phyloP scores from a whole-genome alignment of 257 asterid species.

The Scutellaria minor region DNA sequence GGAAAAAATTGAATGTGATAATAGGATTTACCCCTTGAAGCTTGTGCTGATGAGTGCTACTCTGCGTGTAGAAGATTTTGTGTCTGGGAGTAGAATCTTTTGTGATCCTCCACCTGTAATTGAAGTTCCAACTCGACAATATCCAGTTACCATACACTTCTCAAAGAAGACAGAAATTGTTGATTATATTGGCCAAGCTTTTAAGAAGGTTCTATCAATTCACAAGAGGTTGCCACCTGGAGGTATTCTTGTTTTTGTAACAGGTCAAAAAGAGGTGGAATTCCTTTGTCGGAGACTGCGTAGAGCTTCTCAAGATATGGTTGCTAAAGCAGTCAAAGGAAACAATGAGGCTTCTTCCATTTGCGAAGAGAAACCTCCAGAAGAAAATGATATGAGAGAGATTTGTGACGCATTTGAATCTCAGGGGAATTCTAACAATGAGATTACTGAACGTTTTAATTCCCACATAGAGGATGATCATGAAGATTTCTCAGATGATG shows the following conservation, averaged over 20 bases:
- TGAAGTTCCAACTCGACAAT: slow-evolving; percentile 91
- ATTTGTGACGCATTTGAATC: slow-evolving; percentile 79
- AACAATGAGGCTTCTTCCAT: slow-evolving; percentile 38
- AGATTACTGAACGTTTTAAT: slow-evolving; percentile 70
- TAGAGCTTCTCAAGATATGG: slow-evolving; percentile 60
- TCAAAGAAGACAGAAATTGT: slow-evolving; percentile 79
- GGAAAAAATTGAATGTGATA: slow-evolving; percentile 48
- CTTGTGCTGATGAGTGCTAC: slow-evolving; percentile 98
- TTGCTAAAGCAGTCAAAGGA: slow-evolving; percentile 40
- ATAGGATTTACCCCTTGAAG: slow-evolving; percentile 75
- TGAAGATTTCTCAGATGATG: slow-evolving; percentile 55
- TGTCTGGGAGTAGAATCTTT: slow-evolving; percentile 64
- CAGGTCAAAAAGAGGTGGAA: slow-evolving; percentile 95
- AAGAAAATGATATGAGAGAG: slow-evolving; percentile 64
- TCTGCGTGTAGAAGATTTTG: slow-evolving; percentile 86
- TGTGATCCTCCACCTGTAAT: slow-evolving; percentile 75
- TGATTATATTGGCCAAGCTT: slow-evolving; percentile 93
- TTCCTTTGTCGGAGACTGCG: slow-evolving; percentile 73
- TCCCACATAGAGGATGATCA: slow-evolving; percentile 67
- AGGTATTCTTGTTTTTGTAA: slow-evolving; percentile 92
- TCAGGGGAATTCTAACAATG: slow-evolving; percentile 52
- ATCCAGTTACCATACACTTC: slow-evolving; percentile 80
- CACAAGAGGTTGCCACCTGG: slow-evolving; percentile 95
- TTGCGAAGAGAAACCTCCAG: slow-evolving; percentile 44
- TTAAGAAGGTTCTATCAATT: slow-evolving; percentile 79